Conservation (phyloP, 345 rosid genomes). For the Psidium guajava region DNA sequence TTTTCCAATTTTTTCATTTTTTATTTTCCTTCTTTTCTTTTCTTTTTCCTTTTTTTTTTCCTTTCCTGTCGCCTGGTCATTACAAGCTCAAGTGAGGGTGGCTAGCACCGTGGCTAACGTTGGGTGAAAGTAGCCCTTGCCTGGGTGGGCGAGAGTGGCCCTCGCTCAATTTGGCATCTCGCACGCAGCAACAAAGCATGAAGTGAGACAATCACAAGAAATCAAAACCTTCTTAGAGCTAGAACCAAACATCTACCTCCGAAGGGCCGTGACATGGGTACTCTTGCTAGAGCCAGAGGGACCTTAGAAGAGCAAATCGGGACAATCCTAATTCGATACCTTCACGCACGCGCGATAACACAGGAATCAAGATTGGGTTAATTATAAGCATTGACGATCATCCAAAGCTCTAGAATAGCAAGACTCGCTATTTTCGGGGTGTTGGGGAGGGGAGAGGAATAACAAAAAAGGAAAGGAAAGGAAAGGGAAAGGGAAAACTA, state of each 20-base stretch:
- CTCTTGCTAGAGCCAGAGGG: constrained; percentile 94
- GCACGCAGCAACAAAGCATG: not conserved
- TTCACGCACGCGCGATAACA: not conserved
- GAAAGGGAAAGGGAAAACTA: too few relatives aligned
- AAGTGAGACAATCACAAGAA: not conserved
- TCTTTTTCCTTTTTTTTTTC: too few relatives aligned
- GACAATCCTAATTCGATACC: constrained; percentile 91
- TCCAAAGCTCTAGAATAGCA: not conserved
- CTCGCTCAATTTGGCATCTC: not conserved
- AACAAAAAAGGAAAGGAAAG: too few relatives aligned
- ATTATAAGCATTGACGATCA: not conserved
- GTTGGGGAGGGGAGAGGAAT: too few relatives aligned
- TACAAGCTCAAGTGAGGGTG: too few relatives aligned
- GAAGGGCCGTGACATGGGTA: constrained; percentile 90
- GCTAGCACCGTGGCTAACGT: too few relatives aligned
- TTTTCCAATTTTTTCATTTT: too few relatives aligned
- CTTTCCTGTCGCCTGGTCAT: too few relatives aligned
- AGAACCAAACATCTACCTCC: constrained; percentile 65
- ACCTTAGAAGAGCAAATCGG: constrained; percentile 91
- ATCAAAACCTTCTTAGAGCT: constrained; percentile 63
- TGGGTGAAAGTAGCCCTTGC: too few relatives aligned
- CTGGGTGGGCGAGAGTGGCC: too few relatives aligned
- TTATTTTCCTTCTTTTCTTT: too few relatives aligned
- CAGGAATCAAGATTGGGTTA: not conserved
- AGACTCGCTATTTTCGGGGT: not conserved